phyloP scores from a whole-genome alignment of 768 basidiomycete genomes.

The Basidioascus undulatus region DNA sequence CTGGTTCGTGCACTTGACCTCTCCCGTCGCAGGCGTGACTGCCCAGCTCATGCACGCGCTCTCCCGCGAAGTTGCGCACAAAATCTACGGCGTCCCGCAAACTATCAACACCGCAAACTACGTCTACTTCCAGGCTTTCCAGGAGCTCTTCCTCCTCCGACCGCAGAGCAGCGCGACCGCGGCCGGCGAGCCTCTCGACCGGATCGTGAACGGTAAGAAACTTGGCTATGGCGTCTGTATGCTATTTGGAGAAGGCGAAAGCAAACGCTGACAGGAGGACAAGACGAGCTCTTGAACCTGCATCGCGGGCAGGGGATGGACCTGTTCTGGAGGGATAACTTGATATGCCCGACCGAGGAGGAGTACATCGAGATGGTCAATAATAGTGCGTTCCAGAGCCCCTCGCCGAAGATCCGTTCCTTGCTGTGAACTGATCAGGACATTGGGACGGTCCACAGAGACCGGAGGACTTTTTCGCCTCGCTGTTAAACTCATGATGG shows the following conservation, averaged over 20 bases:
- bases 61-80: conserved; percentile 72
- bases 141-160: conserved; percentile 47
- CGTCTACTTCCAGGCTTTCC: conserved; percentile 79
- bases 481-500: conserved; percentile 92
- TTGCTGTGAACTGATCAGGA: neutral
- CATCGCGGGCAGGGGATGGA: conserved; percentile 92
- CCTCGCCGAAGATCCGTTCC: neutral
- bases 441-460: conserved; percentile 28
- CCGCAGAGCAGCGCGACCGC: too few relatives aligned
- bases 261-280: neutral
- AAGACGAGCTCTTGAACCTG: conserved; percentile 54
- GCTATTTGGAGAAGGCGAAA: conserved; percentile 1
- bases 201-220: neutral
- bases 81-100: conserved; percentile 87
- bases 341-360: conserved; percentile 77
- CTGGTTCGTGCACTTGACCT: conserved; percentile 26
- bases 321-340: conserved; percentile 74
- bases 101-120: conserved; percentile 96
- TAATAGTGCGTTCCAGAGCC: conserved; percentile 45
- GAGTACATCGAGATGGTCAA: conserved; percentile 93
- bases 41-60: too few relatives aligned
- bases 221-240: conserved; percentile 13
- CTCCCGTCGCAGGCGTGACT: neutral
- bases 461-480: conserved; percentile 83
- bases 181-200: neutral